Evolutionary conservation across 495 filamentous ascomycete genomes (phyloP).

Genomic region (Pseudoneurospora amorphoporcata): DNA sequence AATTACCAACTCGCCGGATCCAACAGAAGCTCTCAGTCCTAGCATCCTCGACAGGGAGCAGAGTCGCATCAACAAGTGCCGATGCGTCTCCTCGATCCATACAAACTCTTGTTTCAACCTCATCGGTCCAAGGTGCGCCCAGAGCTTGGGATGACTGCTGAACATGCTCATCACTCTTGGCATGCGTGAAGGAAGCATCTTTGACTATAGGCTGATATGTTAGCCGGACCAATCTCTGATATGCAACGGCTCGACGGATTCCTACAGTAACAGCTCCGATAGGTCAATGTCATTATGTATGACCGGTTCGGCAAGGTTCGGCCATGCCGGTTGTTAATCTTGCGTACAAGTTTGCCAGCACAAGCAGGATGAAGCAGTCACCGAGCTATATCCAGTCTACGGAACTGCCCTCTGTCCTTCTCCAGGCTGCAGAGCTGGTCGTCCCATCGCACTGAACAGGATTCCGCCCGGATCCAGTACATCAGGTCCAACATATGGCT

Average conservation of each 20-base stretch:
- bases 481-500: conserved; percentile 11
- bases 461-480: not conserved
- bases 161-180: not conserved
- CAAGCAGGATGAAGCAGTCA: not conserved
- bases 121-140: not conserved
- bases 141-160: not conserved
- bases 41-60: not conserved
- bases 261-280: not conserved
- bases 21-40: not conserved
- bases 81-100: not conserved
- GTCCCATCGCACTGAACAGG: not conserved
- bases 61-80: not conserved
- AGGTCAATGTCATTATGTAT: too few species aligned
- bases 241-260: not conserved
- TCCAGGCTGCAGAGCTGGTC: not conserved
- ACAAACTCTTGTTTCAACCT: not conserved
- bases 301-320: too few species aligned
- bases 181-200: not conserved
- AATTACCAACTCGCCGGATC: not conserved
- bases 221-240: not conserved
- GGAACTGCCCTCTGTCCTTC: not conserved
- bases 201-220: not conserved
- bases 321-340: not conserved
- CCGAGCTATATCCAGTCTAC: conserved; percentile 3
- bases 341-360: too few species aligned